Conservation (phyloP, 306 rosid species). For the barrel medic (Medicago truncatula) region DNA sequence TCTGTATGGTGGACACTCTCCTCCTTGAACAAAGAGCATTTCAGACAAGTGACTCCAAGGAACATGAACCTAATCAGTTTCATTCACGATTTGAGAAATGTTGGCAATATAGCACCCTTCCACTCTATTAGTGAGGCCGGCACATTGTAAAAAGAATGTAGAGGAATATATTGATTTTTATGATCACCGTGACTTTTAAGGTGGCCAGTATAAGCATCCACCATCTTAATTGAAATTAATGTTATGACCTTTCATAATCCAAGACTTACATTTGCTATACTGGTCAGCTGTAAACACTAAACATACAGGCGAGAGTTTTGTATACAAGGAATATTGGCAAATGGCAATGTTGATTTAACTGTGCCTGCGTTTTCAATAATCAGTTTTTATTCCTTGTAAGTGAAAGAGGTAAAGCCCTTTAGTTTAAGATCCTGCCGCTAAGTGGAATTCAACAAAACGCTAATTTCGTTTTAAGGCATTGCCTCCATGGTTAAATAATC, state of each 20-base stretch:
- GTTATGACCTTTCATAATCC: too few species aligned
- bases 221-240: too few species aligned
- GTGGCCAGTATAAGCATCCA: too few species aligned
- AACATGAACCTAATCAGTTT: not conserved
- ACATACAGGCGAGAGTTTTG: too few species aligned
- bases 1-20: not conserved
- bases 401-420: too few species aligned
- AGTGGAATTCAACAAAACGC: not conserved
- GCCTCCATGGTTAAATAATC: constrained; percentile 25
- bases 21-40: not conserved
- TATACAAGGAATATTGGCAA: too few species aligned
- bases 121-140: not conserved
- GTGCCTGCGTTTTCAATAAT: too few species aligned
- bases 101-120: not conserved
- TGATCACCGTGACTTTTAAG: too few species aligned
- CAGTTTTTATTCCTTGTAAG: too few species aligned
- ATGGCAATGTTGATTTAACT: too few species aligned
- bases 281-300: too few species aligned
- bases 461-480: not conserved
- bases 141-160: not conserved
- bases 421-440: not conserved
- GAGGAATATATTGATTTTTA: not conserved
- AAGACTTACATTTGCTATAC: too few species aligned
- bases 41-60: not conserved
- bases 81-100: not conserved